These are phyloP conservation scores for Myriosclerotinia curreyana DNA, from an alignment of 2,329 filamentous ascomycete species.

Conservation along the genomic window DNA sequence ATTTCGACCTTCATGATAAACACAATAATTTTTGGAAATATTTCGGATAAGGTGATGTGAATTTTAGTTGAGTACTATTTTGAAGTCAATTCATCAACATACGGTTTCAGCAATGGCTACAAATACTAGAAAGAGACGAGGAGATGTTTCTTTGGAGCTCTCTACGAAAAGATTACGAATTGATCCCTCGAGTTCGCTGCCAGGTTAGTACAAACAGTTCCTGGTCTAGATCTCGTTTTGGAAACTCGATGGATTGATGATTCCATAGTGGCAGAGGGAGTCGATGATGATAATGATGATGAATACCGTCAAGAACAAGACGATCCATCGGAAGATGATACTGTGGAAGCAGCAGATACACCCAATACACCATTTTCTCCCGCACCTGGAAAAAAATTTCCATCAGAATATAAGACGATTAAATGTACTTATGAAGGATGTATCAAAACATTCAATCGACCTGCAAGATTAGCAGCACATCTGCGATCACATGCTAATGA, in stretches of 20 bases:
- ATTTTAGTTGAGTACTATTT: not conserved
- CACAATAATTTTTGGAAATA: slow-evolving; percentile 25
- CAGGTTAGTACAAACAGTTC: slow-evolving; percentile 18
- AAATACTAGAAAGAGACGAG: slow-evolving; percentile 31
- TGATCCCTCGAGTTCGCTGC: slow-evolving; percentile 22
- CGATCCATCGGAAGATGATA: slow-evolving; percentile 37
- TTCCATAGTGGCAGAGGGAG: slow-evolving; percentile 38
- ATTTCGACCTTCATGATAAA: slow-evolving; percentile 21
- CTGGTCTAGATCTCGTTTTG: slow-evolving; percentile 24
- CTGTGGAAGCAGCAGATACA: slow-evolving; percentile 42
- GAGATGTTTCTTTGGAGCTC: slow-evolving; percentile 23
- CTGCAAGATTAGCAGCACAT: slow-evolving; percentile 75
- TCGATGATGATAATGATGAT: slow-evolving; percentile 41
- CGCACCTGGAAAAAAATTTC: slow-evolving; percentile 49
- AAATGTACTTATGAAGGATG: slow-evolving; percentile 73
- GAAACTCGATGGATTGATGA: slow-evolving; percentile 13
- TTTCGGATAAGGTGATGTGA: slow-evolving; percentile 17
- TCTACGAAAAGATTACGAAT: slow-evolving; percentile 31
- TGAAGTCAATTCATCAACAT: slow-evolving; percentile 12
- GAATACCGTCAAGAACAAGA: slow-evolving; percentile 40
- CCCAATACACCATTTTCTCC: slow-evolving; percentile 52
- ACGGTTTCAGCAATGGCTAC: slow-evolving; percentile 30
- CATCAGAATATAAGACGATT: slow-evolving; percentile 73
- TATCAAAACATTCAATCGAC: slow-evolving; percentile 81
- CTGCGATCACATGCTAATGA: slow-evolving; percentile 82